A percentile compares a stretch with the other conserved stretches of the same genome.
Conservation (phyloP, 2,329 filamentous ascomycete species). For the Ophiocordyceps camponoti-saundersi region DNA sequence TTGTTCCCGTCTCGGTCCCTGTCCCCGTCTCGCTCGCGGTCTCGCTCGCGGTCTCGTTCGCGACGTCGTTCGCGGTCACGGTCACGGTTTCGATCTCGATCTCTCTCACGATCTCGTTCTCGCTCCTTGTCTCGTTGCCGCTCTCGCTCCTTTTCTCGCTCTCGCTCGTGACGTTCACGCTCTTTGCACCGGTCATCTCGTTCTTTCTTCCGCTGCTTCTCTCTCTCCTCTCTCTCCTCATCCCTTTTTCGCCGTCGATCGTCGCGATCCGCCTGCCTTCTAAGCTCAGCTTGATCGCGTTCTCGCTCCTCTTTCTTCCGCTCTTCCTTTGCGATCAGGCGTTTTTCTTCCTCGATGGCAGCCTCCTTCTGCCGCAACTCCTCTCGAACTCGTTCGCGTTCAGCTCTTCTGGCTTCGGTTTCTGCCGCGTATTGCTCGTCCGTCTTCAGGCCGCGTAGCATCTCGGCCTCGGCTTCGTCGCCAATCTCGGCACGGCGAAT, state of each 20-base stretch:
- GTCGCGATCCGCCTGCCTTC: conserved; percentile 32
- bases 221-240: conserved; percentile 28
- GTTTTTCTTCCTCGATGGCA: conserved; percentile 44
- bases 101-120: conserved; percentile 15
- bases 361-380: conserved; percentile 41
- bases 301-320: conserved; percentile 31
- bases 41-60: not conserved
- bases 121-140: conserved; percentile 5
- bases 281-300: conserved; percentile 29
- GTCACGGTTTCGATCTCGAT: conserved; percentile 11
- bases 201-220: conserved; percentile 19
- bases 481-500: conserved; percentile 53
- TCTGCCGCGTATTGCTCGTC: conserved; percentile 59
- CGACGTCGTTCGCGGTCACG: not conserved
- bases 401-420: conserved; percentile 39
- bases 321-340: conserved; percentile 38
- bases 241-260: conserved; percentile 32
- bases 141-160: conserved; percentile 13
- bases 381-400: conserved; percentile 44
- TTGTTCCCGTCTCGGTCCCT: not conserved
- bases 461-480: conserved; percentile 46
- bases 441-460: conserved; percentile 48
- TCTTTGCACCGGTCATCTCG: conserved; percentile 20
- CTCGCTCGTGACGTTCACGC: conserved; percentile 16
- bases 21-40: not conserved